Evolutionary conservation across 2,329 filamentous ascomycete genomes (phyloP), one percentile per base, ranked within the genome.

Genomic region (Cadophora luteo-olivacea): DNA sequence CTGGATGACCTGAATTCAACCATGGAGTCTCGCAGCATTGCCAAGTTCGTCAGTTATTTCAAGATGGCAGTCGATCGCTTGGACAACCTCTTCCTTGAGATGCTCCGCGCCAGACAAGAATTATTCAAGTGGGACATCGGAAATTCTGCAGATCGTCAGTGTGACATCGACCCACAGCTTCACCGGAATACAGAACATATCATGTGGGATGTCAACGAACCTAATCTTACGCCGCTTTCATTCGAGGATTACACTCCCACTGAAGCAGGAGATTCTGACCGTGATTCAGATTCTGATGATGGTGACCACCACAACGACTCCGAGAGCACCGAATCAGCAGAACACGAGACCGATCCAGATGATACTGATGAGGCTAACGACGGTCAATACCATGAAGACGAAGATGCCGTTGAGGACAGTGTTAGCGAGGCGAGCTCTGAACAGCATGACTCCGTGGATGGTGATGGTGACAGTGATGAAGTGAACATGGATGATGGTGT

Each of bases 21-120:
- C 2, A 8, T 58, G 29, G 29, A 29, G 29, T 29, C 29, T 29
- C 29, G 29, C 29, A 29, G 29, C 29, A 29, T 29, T 29, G 29
- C 29, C 5, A 29, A 29, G 29, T 29, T 29, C 29, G 29, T 29
- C 29, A 29, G 3, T 3, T 5, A 29, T 29, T 58, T 22, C 22
- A 58, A 41, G 55, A 8, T 22, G 5, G 32, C 36, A 8, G 55
- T 65, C 3, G 49, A 68, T 24, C 36, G 45, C 14, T 24, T 69
- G 25, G 36, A 65, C 12, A 49, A 14, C 8, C 62, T 61, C 8
- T 68, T 45, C 5, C 32, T 69, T 14, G 36, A 57, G 19, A 68
- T 65, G 22, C 38, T 55, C 11, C 6, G 57, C 3, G 61, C 62
- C 5, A n/a, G 65, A 9, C 61, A 63, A 36, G 16, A 51, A 11